Conservation (phyloP, 768 basidiomycete genomes). For the Rickenella mellea region DNA sequence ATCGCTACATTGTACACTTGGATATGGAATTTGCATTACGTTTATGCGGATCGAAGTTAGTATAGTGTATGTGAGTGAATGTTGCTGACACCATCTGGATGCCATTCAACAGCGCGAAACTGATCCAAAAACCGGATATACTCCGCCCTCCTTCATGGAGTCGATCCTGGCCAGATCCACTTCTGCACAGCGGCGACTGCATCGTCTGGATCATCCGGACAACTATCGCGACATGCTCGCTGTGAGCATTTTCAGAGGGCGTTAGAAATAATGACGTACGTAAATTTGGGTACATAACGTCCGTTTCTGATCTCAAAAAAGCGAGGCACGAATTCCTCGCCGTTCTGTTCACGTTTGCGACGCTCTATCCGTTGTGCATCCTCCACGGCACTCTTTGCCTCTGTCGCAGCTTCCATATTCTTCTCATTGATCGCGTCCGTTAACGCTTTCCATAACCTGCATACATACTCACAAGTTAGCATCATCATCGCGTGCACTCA, state of each 20-base stretch:
- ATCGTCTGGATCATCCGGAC: slow-evolving; percentile 60
- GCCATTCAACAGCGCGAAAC: no score
- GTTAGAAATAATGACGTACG: slow-evolving; percentile 30
- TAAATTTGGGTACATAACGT: slow-evolving; percentile 75
- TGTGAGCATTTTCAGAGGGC: slow-evolving; percentile 5
- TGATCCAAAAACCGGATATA: no score
- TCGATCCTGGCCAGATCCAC: slow-evolving; percentile 85
- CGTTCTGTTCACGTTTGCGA: slow-evolving; percentile 62
- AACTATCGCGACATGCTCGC: slow-evolving; percentile 27
- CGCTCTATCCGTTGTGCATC: slow-evolving; percentile 83
- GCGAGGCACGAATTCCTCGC: slow-evolving; percentile 57
- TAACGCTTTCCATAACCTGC: slow-evolving; percentile 71
- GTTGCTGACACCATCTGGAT: no score
- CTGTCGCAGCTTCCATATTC: slow-evolving; percentile 93
- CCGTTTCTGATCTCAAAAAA: slow-evolving; percentile 77
- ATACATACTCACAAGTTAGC: not conserved
- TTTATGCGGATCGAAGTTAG: no score
- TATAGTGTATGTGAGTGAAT: no score
- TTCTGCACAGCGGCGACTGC: slow-evolving; percentile 58
- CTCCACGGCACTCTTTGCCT: slow-evolving; percentile 84
- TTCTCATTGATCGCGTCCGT: slow-evolving; percentile 78
- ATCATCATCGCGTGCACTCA: not conserved
- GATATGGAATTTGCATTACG: no score
- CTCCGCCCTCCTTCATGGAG: no score
- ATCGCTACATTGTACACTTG: no score